Conservation (phyloP, 371 early-diverging fungal genomes). For the Mortierella sp. region DNA sequence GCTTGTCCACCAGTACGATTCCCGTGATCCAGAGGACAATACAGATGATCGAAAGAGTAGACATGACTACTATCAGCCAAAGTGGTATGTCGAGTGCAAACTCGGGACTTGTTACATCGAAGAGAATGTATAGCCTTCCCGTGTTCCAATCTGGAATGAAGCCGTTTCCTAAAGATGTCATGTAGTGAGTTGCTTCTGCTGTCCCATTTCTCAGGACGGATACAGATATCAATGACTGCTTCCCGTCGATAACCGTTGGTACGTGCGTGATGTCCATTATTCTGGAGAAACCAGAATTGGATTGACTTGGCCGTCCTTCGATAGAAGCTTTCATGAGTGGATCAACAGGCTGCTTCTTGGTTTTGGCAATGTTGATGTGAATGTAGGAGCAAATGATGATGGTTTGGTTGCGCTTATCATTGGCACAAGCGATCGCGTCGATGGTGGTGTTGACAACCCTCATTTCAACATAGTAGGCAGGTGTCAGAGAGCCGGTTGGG, state of each 20-base stretch:
- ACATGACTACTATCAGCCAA: conserved; percentile 3
- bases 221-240: background rate
- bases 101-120: conserved; percentile 1
- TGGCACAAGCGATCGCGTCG: too few species aligned
- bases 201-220: background rate
- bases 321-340: background rate
- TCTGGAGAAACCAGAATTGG: background rate
- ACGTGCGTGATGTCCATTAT: background rate
- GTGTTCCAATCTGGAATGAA: background rate
- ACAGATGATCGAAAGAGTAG: too few species aligned
- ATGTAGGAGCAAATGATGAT: too few species aligned
- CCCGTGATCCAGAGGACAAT: background rate
- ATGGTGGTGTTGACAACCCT: too few species aligned
- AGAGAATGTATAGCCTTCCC: background rate
- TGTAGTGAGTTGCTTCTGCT: background rate
- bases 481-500: too few species aligned
- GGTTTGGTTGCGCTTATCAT: too few species aligned
- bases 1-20: background rate
- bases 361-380: too few species aligned
- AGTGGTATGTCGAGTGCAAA: conserved; percentile 4
- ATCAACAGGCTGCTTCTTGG: background rate
- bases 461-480: too few species aligned
- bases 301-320: background rate
- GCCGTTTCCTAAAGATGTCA: conserved; percentile 14
- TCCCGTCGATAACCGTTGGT: background rate